phyloP scores from a whole-genome alignment of 306 rosid species.

The Cicer bijugum region DNA sequence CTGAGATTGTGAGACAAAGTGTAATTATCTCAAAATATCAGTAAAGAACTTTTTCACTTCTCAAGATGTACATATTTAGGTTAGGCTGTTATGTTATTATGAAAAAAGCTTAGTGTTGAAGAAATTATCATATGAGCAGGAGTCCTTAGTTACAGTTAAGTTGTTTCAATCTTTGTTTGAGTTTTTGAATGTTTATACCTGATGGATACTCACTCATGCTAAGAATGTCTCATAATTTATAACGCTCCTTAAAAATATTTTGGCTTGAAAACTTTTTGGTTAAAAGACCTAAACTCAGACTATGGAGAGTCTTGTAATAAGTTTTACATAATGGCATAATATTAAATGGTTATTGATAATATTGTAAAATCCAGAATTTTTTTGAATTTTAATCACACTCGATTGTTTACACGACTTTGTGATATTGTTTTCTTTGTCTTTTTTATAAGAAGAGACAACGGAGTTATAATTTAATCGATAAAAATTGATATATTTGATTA shows the following conservation, averaged over 20 bases:
- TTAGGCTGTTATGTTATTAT: conserved; percentile 10
- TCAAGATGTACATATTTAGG: conserved; percentile 28
- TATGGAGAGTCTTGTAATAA: no score
- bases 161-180: not conserved
- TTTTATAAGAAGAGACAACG: no score
- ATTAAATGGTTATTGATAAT: not conserved
- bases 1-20: conserved; percentile 38
- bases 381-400: no score
- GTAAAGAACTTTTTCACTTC: conserved; percentile 7
- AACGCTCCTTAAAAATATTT: not conserved
- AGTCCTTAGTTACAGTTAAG: conserved; percentile 7
- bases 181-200: not conserved
- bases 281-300: not conserved
- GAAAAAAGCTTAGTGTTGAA: conserved; percentile 1
- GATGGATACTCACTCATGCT: not conserved
- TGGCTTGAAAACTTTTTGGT: not conserved
- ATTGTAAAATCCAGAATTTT: not conserved
- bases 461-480: no score
- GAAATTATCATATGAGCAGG: not conserved
- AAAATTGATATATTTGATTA: no score
- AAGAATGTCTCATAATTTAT: not conserved
- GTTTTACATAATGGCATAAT: not conserved
- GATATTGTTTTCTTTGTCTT: no score
- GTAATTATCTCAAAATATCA: conserved; percentile 26
- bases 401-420: not conserved